phyloP scores from a whole-genome alignment of 106 monocot species.

The Dactylorhiza incarnata region DNA sequence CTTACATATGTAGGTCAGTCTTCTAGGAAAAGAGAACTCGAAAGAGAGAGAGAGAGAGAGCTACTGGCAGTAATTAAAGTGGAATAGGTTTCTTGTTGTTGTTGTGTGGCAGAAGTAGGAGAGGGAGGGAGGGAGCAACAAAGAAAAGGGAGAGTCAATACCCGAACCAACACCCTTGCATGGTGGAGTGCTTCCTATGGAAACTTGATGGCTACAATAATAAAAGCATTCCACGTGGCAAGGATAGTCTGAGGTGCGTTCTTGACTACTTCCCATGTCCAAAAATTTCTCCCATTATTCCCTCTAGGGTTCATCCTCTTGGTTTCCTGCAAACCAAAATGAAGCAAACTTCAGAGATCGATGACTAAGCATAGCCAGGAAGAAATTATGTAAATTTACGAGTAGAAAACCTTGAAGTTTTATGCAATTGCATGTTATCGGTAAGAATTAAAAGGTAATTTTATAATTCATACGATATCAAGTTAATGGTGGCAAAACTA shows the following conservation, averaged over 20 bases:
- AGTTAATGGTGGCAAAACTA: neutral
- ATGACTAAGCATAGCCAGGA: neutral
- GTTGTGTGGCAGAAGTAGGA: slow-evolving; percentile 6
- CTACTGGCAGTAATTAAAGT: neutral
- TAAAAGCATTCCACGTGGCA: slow-evolving; percentile 30
- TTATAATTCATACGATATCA: neutral
- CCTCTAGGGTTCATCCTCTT: neutral
- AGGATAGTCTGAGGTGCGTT: slow-evolving; percentile 88
- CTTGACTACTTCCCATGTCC: slow-evolving; percentile 54
- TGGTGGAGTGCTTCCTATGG: slow-evolving; percentile 10
- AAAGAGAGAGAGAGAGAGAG: neutral
- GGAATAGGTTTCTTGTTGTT: neutral
- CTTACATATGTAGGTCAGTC: neutral
- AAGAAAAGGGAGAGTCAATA: slow-evolving; percentile 59
- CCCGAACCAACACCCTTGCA: slow-evolving; percentile 86
- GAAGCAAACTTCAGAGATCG: neutral
- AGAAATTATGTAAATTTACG: no score
- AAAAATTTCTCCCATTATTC: neutral
- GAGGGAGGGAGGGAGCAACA: neutral
- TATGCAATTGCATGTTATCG: neutral
- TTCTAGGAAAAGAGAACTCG: neutral
- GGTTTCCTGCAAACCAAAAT: neutral
- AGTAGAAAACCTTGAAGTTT: neutral
- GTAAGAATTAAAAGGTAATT: neutral
- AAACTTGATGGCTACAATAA: neutral